Evolutionary conservation across 345 rosid species (phyloP).

Genomic region (Physaria fendleri): DNA sequence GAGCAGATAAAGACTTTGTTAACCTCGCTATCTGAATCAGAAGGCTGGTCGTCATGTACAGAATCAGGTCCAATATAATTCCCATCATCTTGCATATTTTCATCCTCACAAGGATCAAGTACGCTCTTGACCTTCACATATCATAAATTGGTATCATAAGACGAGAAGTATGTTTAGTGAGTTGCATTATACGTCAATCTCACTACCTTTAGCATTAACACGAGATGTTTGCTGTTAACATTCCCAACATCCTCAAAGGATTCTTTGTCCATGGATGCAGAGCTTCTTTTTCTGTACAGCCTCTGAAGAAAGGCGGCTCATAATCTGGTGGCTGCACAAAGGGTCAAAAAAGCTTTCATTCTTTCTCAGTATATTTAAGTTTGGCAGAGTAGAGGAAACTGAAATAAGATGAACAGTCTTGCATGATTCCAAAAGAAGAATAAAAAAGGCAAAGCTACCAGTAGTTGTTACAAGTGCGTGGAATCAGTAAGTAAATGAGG

Average conservation of each 20-base stretch:
- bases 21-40: constrained; percentile 89
- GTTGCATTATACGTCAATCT: not conserved
- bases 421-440: not conserved
- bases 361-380: not conserved
- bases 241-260: constrained; percentile 94
- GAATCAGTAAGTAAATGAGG: not conserved
- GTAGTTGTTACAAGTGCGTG: not conserved
- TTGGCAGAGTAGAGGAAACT: not conserved
- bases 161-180: not conserved
- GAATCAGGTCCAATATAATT: constrained; percentile 64
- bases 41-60: constrained; percentile 47
- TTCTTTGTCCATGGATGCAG: constrained; percentile 71
- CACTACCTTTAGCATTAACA: constrained; percentile 73
- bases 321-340: constrained; percentile 73
- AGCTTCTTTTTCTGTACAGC: constrained; percentile 80
- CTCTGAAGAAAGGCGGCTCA: constrained; percentile 93
- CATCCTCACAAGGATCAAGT: constrained; percentile 97
- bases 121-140: constrained; percentile 80
- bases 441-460: not conserved
- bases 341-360: constrained; percentile 1
- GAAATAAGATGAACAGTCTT: not conserved
- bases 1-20: constrained; percentile 6
- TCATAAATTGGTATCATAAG: constrained; percentile 3
- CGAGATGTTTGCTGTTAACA: constrained; percentile 94
- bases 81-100: constrained; percentile 63